phyloP scores from a whole-genome alignment of 2,329 filamentous ascomycete species.

The Monascus ruber region DNA sequence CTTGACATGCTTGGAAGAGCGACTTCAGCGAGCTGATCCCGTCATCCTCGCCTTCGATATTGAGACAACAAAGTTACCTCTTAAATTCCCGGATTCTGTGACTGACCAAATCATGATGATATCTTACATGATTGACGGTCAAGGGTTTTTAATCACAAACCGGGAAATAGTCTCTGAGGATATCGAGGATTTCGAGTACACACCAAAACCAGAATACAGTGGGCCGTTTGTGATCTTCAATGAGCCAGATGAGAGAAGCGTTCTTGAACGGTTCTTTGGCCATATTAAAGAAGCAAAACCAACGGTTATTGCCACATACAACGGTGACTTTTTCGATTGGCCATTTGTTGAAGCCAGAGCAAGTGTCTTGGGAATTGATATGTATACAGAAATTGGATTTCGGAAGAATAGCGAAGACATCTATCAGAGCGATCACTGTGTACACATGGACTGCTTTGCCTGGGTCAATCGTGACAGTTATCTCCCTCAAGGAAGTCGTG shows the following conservation, averaged over 20 bases:
- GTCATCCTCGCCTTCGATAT: constrained; percentile 99
- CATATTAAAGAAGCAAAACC: constrained; percentile 92
- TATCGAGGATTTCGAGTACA: constrained; percentile 96
- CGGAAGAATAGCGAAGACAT: constrained; percentile 91
- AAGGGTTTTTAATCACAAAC: constrained; percentile 96
- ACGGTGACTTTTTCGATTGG: constrained; percentile 99
- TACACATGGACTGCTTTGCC: constrained; percentile 97
- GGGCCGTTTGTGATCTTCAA: constrained; percentile 98
- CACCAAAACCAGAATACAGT: constrained; percentile 88
- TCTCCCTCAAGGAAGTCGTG: constrained; percentile 89
- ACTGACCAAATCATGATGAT: constrained; percentile 99
- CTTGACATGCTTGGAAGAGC: constrained; percentile 75
- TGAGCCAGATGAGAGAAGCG: constrained; percentile 78
- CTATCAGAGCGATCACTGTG: constrained; percentile 90
- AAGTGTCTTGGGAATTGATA: constrained; percentile 90
- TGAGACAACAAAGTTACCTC: constrained; percentile 85
- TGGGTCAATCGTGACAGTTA: constrained; percentile 99
- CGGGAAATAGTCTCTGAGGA: constrained; percentile 96
- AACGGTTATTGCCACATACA: constrained; percentile 98
- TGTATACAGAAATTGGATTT: constrained; percentile 98
- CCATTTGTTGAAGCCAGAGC: constrained; percentile 91
- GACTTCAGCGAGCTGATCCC: constrained; percentile 81
- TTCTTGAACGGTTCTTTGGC: constrained; percentile 85
- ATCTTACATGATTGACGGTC: constrained; percentile 99
- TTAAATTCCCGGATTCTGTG: constrained; percentile 92